phyloP scores from a whole-genome alignment of 805 yeast genomes.

The Candida khao-thaluensis region DNA sequence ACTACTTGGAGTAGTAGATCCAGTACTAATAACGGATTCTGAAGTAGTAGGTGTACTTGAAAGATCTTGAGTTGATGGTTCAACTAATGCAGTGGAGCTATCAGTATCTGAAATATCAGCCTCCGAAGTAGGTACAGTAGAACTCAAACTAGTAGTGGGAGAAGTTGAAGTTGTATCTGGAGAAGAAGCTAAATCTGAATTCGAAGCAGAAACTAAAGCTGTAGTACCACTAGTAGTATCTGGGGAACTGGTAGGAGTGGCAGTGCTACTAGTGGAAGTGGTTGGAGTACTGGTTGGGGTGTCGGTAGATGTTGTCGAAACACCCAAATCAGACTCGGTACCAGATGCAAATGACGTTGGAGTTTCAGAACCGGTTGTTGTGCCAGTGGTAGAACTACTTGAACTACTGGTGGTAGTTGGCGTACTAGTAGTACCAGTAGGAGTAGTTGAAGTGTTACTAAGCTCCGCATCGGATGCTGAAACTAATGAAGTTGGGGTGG shows the following conservation, averaged over 20 bases:
- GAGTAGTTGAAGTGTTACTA: not conserved
- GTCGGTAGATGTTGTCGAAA: too few relatives aligned
- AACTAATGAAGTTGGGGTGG: constrained; percentile 1
- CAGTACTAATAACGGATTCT: not conserved
- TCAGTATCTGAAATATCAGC: not conserved
- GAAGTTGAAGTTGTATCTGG: too few relatives aligned
- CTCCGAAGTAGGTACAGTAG: not conserved
- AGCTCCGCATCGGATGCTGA: constrained; percentile 2
- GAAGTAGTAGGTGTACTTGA: constrained; percentile 3
- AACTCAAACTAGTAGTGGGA: too few relatives aligned
- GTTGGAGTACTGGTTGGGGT: constrained; percentile 2
- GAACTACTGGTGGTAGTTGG: constrained; percentile 5
- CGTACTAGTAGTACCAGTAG: not conserved
- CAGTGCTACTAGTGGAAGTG: not conserved
- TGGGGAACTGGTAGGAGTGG: not conserved
- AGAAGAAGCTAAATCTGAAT: not conserved
- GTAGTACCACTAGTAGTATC: constrained; percentile 5
- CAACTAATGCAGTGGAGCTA: constrained; percentile 1
- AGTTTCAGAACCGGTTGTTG: constrained; percentile 2
- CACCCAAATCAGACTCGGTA: too few relatives aligned
- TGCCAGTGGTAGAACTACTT: not conserved
- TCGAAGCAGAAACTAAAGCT: not conserved
- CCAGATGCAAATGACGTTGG: not conserved
- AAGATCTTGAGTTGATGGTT: constrained; percentile 8
- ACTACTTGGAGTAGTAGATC: too few relatives aligned